Evolutionary conservation across 2,329 filamentous ascomycete species (phyloP).

Genomic region (Acrocalymma vagum): DNA sequence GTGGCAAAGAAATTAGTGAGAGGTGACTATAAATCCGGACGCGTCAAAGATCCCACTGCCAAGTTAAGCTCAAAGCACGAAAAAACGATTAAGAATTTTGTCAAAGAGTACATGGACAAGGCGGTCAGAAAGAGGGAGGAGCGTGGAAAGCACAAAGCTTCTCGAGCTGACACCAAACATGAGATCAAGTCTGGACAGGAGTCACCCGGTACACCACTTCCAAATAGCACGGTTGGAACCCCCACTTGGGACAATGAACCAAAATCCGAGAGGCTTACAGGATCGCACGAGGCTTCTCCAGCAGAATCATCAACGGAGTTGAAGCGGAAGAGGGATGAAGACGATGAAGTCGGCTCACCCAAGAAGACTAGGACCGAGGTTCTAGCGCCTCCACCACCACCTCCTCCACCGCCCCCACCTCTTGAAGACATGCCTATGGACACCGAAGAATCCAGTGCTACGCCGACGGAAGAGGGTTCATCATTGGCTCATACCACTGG

Average conservation of each 20-base stretch:
- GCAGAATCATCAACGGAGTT: constrained; percentile 36
- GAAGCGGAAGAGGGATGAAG: constrained; percentile 50
- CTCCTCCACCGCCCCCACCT: constrained; percentile 52
- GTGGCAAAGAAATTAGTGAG: constrained; percentile 88
- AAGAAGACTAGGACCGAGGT: constrained; percentile 42
- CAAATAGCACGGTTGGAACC: too few species aligned
- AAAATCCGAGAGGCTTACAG: too few species aligned
- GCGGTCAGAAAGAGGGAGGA: constrained; percentile 74
- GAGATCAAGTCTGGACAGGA: too few species aligned
- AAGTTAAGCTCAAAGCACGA: constrained; percentile 79
- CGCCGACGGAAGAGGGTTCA: constrained; percentile 36
- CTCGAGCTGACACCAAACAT: constrained; percentile 39
- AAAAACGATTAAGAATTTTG: constrained; percentile 83
- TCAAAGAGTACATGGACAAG: constrained; percentile 86
- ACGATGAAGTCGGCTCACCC: constrained; percentile 32
- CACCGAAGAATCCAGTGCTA: constrained; percentile 28
- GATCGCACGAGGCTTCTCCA: constrained; percentile 27
- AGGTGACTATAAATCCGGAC: constrained; percentile 88
- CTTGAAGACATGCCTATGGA: constrained; percentile 38
- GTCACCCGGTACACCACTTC: too few species aligned
- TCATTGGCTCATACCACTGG: constrained; percentile 8
- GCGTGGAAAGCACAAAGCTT: constrained; percentile 68
- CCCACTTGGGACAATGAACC: too few species aligned
- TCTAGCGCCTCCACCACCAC: constrained; percentile 51
- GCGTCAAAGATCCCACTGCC: constrained; percentile 80